A percentile compares a stretch with the other conserved stretches of the same genome.
These are phyloP conservation scores for Stephanodiscus minutulus DNA, from an alignment of 108 stramenopile species.

Conservation along the genomic window DNA sequence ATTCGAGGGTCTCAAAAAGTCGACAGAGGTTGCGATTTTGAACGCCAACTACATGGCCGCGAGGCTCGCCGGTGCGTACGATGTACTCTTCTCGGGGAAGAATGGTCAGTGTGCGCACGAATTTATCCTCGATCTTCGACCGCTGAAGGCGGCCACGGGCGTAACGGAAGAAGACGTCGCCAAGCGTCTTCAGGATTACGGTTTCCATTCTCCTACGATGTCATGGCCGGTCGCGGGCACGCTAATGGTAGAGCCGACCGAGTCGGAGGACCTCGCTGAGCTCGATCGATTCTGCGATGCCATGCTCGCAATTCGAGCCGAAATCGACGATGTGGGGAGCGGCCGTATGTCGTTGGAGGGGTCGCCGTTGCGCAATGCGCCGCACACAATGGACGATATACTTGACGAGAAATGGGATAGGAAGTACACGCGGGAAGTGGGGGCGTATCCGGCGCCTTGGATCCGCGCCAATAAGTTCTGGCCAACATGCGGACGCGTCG, in stretches of 20 bases:
- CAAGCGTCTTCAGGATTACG: slow-evolving; percentile 97
- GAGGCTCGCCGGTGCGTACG: slow-evolving; percentile 88
- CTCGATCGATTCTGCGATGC: slow-evolving; percentile 98
- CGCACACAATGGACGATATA: slow-evolving; percentile 93
- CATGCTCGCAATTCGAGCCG: slow-evolving; percentile 95
- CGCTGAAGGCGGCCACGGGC: slow-evolving; percentile 90
- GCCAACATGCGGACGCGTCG: slow-evolving; percentile 96
- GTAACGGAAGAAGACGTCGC: slow-evolving; percentile 97
- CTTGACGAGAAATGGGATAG: slow-evolving; percentile 89
- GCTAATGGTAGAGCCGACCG: slow-evolving; percentile 99
- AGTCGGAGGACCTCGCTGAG: slow-evolving; percentile 97
- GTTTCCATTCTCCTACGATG: slow-evolving; percentile 99
- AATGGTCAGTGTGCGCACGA: slow-evolving; percentile 99
- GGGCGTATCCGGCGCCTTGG: slow-evolving; percentile 97
- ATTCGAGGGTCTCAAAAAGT: slow-evolving; percentile 85
- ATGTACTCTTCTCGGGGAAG: slow-evolving; percentile 89
- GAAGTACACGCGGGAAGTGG: slow-evolving; percentile 86
- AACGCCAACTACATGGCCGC: slow-evolving; percentile 99
- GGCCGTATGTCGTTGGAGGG: slow-evolving; percentile 87
- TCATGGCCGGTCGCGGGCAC: slow-evolving; percentile 99
- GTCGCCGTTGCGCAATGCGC: slow-evolving; percentile 94
- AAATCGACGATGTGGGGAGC: slow-evolving; percentile 95
- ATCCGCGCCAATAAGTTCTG: slow-evolving; percentile 96
- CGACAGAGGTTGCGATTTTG: slow-evolving; percentile 95
- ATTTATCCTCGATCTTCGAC: slow-evolving; percentile 97